phyloP scores from a whole-genome alignment of 345 rosid species.

The Gossypium stocksii region DNA sequence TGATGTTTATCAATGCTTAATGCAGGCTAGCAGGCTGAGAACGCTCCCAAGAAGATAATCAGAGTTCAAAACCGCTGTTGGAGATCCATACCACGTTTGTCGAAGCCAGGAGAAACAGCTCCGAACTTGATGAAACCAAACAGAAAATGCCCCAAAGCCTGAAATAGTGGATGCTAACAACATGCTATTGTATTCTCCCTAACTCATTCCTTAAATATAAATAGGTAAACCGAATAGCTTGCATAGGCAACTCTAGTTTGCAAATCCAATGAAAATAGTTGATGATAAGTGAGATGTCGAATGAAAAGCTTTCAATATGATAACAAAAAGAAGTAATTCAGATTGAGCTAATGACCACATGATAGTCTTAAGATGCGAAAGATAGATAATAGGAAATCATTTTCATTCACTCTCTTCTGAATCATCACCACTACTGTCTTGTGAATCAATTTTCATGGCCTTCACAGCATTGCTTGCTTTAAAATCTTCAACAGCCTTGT shows the following conservation, averaged over 20 bases:
- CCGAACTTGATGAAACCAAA: conserved; percentile 23
- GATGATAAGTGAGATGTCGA: neutral
- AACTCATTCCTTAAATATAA: neutral
- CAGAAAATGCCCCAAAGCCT: conserved; percentile 34
- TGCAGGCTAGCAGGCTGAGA: conserved; percentile 62
- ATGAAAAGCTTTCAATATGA: neutral
- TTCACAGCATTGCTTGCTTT: conserved; percentile 18
- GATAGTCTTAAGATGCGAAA: conserved; percentile 5
- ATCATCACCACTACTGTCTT: conserved; percentile 7
- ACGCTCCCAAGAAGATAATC: conserved; percentile 82
- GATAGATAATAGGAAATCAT: neutral
- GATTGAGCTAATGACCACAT: neutral
- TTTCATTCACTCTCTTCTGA: conserved; percentile 8
- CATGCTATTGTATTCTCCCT: neutral
- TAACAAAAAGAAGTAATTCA: neutral
- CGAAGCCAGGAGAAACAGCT: conserved; percentile 28
- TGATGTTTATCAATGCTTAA: conserved; percentile 12
- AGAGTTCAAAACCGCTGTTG: conserved; percentile 93
- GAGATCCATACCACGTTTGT: conserved; percentile 65
- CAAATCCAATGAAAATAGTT: neutral
- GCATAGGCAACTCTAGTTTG: neutral
- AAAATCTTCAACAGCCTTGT: conserved; percentile 47
- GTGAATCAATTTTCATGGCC: conserved; percentile 21
- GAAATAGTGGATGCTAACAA: neutral
- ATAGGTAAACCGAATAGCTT: neutral